Conservation (phyloP, 2,329 filamentous ascomycete genomes). For the Aspergillus fructus region DNA sequence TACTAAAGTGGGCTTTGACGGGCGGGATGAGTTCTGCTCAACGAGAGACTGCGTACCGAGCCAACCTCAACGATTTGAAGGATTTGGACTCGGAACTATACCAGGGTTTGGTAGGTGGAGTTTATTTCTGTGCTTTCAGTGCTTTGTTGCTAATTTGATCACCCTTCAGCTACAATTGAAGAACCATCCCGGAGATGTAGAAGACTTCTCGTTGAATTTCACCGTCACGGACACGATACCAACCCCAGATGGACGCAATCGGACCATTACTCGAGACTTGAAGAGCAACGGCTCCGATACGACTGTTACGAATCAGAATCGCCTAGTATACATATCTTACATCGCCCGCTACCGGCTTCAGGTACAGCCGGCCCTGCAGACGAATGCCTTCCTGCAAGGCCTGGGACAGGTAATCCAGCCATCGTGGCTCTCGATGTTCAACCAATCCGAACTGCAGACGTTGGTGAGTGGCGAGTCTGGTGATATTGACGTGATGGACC, state of each 20-base stretch:
- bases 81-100: constrained; percentile 91
- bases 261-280: constrained; percentile 71
- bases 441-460: constrained; percentile 89
- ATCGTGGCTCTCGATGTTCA: constrained; percentile 97
- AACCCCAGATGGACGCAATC: constrained; percentile 52
- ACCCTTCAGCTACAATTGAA: constrained; percentile 63
- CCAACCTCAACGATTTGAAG: constrained; percentile 90
- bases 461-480: constrained; percentile 85
- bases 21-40: constrained; percentile 63
- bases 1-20: constrained; percentile 88
- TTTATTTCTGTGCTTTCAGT: neutral
- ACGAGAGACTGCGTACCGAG: constrained; percentile 72
- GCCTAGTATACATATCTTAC: constrained; percentile 89
- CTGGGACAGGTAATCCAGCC: constrained; percentile 86
- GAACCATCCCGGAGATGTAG: constrained; percentile 77
- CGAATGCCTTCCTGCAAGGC: constrained; percentile 81
- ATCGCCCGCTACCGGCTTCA: constrained; percentile 85
- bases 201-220: constrained; percentile 81
- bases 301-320: constrained; percentile 85
- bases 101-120: constrained; percentile 66
- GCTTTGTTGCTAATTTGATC: constrained; percentile 2
- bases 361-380: constrained; percentile 76
- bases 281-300: constrained; percentile 73
- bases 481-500: constrained; percentile 82
- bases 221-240: constrained; percentile 73